Conservation (phyloP, 208 protist species). For the Wallacemonas rigidus region DNA sequence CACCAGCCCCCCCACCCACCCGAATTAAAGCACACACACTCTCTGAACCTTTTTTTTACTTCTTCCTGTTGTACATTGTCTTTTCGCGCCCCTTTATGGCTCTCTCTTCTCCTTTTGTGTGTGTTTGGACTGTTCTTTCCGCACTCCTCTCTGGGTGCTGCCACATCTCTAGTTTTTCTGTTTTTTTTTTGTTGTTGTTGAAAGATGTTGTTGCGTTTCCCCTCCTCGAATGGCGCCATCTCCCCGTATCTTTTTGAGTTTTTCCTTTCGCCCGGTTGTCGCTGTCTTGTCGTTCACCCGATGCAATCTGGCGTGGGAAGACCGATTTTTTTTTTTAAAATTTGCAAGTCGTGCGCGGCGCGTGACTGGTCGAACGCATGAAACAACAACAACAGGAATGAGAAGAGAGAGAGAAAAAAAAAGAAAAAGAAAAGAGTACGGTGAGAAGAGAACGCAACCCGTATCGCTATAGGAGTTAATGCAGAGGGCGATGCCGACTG, state of each 20-base stretch:
- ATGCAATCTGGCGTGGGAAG: no score
- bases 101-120: slow-evolving; percentile 14
- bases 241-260: no score
- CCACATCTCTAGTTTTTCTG: not conserved
- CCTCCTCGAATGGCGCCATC: no score
- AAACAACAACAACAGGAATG: not conserved
- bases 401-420: not conserved
- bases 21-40: not conserved
- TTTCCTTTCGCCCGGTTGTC: no score
- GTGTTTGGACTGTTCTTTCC: slow-evolving; percentile 2
- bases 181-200: not conserved
- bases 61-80: not conserved
- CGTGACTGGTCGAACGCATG: not conserved
- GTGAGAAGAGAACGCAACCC: not conserved
- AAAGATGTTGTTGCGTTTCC: not conserved
- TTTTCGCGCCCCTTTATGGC: slow-evolving; percentile 1
- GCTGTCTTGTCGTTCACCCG: no score
- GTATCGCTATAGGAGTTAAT: no score
- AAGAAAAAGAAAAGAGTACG: not conserved
- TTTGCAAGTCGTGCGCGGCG: not conserved
- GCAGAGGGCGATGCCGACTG: no score
- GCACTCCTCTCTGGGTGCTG: not conserved
- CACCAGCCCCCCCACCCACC: not conserved
- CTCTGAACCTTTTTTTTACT: not conserved
- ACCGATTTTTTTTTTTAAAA: not conserved